Conservation (phyloP, 306 rosid species). For the Lathyrus sativus region DNA sequence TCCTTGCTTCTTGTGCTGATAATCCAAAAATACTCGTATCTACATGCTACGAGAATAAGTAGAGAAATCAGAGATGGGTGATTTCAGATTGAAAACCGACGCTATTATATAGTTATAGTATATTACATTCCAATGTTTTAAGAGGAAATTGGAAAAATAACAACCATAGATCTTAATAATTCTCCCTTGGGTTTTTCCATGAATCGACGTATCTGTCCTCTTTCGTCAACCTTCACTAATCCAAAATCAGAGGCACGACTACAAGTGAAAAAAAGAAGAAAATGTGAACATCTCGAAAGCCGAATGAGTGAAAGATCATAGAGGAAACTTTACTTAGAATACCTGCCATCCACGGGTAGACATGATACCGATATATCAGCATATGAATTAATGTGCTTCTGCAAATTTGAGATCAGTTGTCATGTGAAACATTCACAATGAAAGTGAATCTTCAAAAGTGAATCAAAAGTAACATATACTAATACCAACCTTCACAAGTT, state of each 20-base stretch:
- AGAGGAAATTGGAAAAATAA: conserved; percentile 37
- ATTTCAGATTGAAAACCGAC: conserved; percentile 30
- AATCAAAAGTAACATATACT: conserved; percentile 6
- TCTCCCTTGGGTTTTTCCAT: conserved; percentile 58
- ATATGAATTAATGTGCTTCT: conserved; percentile 51
- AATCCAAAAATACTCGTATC: conserved; percentile 54
- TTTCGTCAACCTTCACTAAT: conserved; percentile 53
- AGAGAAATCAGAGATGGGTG: conserved; percentile 31
- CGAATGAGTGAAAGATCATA: neutral
- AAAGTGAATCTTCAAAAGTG: conserved; percentile 26
- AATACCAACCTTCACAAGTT: conserved; percentile 47
- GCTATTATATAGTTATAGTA: neutral
- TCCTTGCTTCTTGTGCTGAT: conserved; percentile 51
- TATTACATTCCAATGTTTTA: conserved; percentile 19
- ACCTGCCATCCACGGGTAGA: conserved; percentile 58
- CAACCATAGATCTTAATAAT: conserved; percentile 55
- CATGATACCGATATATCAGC: conserved; percentile 57
- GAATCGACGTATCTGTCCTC: conserved; percentile 48
- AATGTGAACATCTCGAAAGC: conserved; percentile 9
- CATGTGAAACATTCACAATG: conserved; percentile 25
- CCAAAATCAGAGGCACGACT: conserved; percentile 63
- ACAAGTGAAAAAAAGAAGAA: conserved; percentile 5
- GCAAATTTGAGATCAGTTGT: conserved; percentile 32
- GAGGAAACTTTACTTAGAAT: conserved; percentile 33
- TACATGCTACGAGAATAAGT: conserved; percentile 46